A percentile compares a stretch with the other conserved stretches of the same genome.
phyloP scores from a whole-genome alignment of 73 alveolate genomes.

The Paramecium octaurelia region DNA sequence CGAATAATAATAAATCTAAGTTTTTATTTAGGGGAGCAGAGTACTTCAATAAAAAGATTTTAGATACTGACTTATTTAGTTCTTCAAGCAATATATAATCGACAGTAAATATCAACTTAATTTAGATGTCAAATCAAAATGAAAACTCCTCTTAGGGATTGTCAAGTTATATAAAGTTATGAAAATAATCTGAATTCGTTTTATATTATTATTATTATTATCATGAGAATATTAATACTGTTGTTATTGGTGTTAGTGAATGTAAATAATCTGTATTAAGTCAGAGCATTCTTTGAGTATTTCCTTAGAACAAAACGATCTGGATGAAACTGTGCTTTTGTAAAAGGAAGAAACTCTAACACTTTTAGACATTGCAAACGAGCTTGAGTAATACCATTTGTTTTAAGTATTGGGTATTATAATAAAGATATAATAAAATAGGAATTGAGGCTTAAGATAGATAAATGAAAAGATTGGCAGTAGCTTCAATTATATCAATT shows the following conservation, averaged over 20 bases:
- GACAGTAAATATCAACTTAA: not conserved
- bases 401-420: not conserved
- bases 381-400: not conserved
- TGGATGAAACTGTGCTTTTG: not conserved
- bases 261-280: not conserved
- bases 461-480: conserved; percentile 14
- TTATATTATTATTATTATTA: not conserved
- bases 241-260: not conserved
- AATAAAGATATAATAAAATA: not conserved
- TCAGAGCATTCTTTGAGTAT: not conserved
- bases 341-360: not conserved
- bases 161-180: conserved; percentile 22
- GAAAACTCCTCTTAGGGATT: not conserved
- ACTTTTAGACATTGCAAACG: not conserved
- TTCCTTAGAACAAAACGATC: not conserved
- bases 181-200: conserved; percentile 14
- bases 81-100: conserved; percentile 29
- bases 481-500: conserved; percentile 38
- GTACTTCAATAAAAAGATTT: not conserved
- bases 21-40: not conserved
- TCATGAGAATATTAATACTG: not conserved
- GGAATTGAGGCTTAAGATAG: not conserved
- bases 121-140: conserved; percentile 20
- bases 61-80: not conserved
- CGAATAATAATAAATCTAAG: not conserved